A percentile compares a stretch with the other conserved stretches of the same genome.
Conservation (phyloP, 306 rosid species). For the Vigna hirtella region DNA sequence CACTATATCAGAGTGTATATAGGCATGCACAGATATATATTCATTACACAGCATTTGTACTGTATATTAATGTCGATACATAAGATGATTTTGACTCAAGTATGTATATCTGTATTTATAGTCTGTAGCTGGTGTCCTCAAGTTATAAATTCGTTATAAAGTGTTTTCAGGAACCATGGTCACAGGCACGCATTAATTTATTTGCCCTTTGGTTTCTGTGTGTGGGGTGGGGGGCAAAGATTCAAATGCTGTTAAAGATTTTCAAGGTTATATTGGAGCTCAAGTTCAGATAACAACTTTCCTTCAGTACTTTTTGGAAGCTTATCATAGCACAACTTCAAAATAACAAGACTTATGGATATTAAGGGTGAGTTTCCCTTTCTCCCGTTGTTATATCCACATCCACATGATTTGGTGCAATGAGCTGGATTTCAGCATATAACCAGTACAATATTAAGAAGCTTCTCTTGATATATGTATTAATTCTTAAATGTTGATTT, state of each 20-base stretch:
- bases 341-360: not conserved
- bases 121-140: not conserved
- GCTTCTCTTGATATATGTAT: not conserved
- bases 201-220: not conserved
- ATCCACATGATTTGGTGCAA: not conserved
- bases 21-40: slow-evolving; percentile 15
- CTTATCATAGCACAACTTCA: not conserved
- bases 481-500: not conserved
- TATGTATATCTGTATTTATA: not conserved
- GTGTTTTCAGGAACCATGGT: slow-evolving; percentile 5
- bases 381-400: not conserved
- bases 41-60: not conserved
- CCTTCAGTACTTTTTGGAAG: not conserved
- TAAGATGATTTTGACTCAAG: not conserved
- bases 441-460: not conserved
- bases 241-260: slow-evolving; percentile 14
- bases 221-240: not conserved
- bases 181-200: not conserved
- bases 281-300: not conserved
- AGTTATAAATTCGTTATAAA: slow-evolving; percentile 1
- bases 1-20: not conserved
- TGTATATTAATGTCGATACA: not conserved
- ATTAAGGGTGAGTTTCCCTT: not conserved
- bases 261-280: not conserved
- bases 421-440: not conserved